A percentile compares a stretch with the other conserved stretches of the same genome.
These are phyloP conservation scores for Lanmaoa pseudosensibilis DNA, from an alignment of 768 basidiomycete species.

Conservation along the genomic window DNA sequence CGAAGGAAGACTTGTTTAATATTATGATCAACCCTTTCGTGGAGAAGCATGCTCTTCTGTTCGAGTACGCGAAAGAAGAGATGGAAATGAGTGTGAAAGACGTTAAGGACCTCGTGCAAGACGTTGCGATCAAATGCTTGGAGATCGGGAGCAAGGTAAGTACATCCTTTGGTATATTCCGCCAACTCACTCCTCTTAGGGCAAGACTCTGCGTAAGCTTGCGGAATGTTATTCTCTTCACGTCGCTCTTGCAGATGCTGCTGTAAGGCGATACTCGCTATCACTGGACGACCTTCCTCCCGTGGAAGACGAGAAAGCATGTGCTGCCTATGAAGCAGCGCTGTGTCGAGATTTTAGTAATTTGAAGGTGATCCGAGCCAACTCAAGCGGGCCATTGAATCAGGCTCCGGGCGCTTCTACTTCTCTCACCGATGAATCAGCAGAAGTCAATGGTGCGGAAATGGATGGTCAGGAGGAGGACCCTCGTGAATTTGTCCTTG, in stretches of 20 bases:
- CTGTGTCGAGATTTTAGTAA: conserved; percentile 56
- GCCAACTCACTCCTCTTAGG: conserved; percentile 39
- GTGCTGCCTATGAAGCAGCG: conserved; percentile 45
- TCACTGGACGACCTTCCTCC: conserved; percentile 56
- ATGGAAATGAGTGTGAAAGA: conserved; percentile 46
- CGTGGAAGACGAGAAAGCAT: conserved; percentile 48
- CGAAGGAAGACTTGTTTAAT: conserved; percentile 56
- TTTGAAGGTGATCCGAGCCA: conserved; percentile 30
- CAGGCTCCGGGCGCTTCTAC: conserved; percentile 1
- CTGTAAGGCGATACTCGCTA: conserved; percentile 52
- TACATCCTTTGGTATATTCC: not conserved
- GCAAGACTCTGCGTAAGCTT: conserved; percentile 63
- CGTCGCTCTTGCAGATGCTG: conserved; percentile 42
- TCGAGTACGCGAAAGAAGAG: conserved; percentile 48
- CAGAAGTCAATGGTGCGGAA: conserved; percentile 8
- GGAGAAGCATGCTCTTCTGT: conserved; percentile 51
- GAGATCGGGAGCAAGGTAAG: conserved; percentile 55
- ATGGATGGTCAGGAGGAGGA: conserved; percentile 16
- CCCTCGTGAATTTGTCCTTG: conserved; percentile 16
- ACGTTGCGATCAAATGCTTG: conserved; percentile 60
- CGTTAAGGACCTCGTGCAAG: conserved; percentile 49
- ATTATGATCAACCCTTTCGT: conserved; percentile 70
- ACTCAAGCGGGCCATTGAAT: conserved; percentile 14
- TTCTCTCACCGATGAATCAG: conserved; percentile 12
- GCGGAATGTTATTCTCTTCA: conserved; percentile 49